Evolutionary conservation across 2,329 filamentous ascomycete species (phyloP), one percentile per base, ranked within the genome.

Genomic region (Onygenales sp.): DNA sequence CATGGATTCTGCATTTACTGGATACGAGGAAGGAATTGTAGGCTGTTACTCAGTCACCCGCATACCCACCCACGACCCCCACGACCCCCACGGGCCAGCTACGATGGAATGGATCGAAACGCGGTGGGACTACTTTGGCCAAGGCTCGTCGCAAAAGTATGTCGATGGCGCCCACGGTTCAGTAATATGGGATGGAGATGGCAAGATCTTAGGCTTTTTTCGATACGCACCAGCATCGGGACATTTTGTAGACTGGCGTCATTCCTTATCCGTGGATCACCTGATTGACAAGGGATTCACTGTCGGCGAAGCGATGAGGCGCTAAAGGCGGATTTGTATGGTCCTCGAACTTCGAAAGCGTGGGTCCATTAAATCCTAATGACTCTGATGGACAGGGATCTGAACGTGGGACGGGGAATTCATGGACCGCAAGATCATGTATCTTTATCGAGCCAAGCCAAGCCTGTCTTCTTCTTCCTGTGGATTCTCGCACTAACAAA

Each of bases 111-210:
- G 58, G 58, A 51, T 57, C 11, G 13, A 39, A 5, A 48, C 46
- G 7, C 38, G 54, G 6, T 60, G 57, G 58, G 32, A 43, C 42
- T 57, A 60, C 43, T 53, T 59, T 31, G 57, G 55, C 14, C 57
- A 60, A 43, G 54, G 50, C 2, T 55, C 55, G 1, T 31, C 32
- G 6, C 2, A 42, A 2, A 14, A 11, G 3, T 27, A 52, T 3
- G 33, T 41, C 17, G 54, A 55, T 52, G 57, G 57, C 6, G 43
- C 49, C 11, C 55, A 55, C 43, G 57, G 57, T 1, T 58, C 56
- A 6, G 53, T 53, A 1, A 54, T 59, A 8, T 58, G 54, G 55
- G 36, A 56, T 50, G 14, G 45, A 9, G 36, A 56, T 51, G 21
- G 48, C 11, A 43, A 54, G 5, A 53, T 60, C 2, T 21, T 57